Evolutionary conservation across 371 early-diverging fungal species (phyloP), one percentile per base, ranked within the genome.

Genomic region (Lichtheimia corymbifera): DNA sequence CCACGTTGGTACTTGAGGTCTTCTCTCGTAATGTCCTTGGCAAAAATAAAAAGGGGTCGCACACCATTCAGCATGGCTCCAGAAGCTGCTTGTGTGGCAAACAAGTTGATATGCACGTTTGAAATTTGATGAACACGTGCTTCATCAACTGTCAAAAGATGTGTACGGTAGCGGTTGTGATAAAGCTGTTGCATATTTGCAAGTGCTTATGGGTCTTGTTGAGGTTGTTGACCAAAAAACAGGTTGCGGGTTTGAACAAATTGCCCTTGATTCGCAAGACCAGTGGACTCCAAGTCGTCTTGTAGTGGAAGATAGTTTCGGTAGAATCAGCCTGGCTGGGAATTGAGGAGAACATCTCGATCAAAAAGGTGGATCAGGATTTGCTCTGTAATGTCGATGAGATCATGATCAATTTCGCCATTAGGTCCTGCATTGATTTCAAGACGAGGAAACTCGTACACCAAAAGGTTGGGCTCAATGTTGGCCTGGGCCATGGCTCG

Each of bases 271-370:
- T 35, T 9, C 1, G 6, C 30, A 5, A 30, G 30, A 1, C 30
- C 30, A 30, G 30, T 30, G 1, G 30, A 4, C 4, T 6, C 11
- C 35, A 35, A 9, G 35, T 56, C 56, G 4, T 20, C 44, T 4
- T 9, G 25, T 5, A 1, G 2, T 4, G 56, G 56, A 5, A 24
- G 25, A 11, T 56, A 56, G 0, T 18, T 45, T 2, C 56, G 24
- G 3, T 44, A 56, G 22, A n/a, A 56, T 3, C 56, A 45, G 2
- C 56, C 56, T n/a, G 56, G 56, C 4, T 56, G 56, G 0, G 45
- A 56, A n/a, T 56, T 56, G 5, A 56, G 45, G 2, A 56, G 13
- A 0, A 56, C 25, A 14, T 45, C 11, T 4, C 56, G 45, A 15
- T 44, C 45, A 11, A 56, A 18, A 3, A 56, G 43, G 20, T 56